These are phyloP conservation scores for Ormosia semicastrata DNA, from an alignment of 306 rosid species.

Conservation along the genomic window DNA sequence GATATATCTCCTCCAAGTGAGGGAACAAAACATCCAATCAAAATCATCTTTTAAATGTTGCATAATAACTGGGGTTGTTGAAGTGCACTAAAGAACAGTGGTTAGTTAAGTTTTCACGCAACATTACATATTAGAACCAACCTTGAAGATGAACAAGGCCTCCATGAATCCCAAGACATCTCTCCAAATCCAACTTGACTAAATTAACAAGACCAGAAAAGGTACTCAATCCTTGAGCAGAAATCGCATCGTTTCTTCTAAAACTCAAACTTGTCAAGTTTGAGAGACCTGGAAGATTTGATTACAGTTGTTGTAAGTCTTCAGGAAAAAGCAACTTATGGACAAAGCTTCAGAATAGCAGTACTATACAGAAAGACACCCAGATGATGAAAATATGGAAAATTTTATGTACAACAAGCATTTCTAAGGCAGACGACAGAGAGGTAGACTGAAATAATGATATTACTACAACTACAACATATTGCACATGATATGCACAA, in stretches of 20 bases:
- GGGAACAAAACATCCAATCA: not conserved
- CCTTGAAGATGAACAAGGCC: constrained; percentile 87
- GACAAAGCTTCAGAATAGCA: constrained; percentile 1
- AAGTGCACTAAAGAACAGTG: not conserved
- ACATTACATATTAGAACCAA: constrained; percentile 30
- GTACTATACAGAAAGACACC: not conserved
- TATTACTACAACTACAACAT: not conserved
- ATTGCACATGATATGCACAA: not conserved
- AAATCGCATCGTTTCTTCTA: constrained; percentile 73
- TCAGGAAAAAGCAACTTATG: not conserved
- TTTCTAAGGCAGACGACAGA: not conserved
- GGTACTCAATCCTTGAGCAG: constrained; percentile 78
- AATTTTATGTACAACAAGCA: not conserved
- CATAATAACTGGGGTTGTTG: not conserved
- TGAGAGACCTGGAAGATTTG: constrained; percentile 63
- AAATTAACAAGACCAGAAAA: constrained; percentile 62
- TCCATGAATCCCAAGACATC: constrained; percentile 86
- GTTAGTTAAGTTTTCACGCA: not conserved
- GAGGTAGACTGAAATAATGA: not conserved
- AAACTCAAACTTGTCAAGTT: constrained; percentile 83
- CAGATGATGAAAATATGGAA: not conserved
- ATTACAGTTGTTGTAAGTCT: constrained; percentile 17
- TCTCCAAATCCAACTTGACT: constrained; percentile 89
- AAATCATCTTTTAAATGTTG: not conserved
- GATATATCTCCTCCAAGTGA: not conserved